Base-by-base conservation (phyloP, 2,329 filamentous ascomycete species). In the Lojkania enalia region DNA sequence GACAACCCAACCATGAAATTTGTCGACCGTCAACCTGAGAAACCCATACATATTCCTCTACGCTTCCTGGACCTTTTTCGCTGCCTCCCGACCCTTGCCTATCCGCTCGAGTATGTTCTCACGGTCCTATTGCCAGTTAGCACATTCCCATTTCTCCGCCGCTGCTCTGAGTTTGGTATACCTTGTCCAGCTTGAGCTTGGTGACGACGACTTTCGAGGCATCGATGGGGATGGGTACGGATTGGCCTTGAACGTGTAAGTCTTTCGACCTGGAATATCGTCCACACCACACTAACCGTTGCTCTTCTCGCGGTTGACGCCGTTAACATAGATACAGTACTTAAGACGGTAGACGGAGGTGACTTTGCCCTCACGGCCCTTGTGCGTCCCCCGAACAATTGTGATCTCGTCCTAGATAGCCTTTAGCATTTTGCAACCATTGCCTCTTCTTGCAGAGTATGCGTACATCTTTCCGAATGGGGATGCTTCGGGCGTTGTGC, bases 351-450 rank as follows among this genome's bases (percentile, higher is more conserved):
- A 99, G 75, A 97, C 92, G 70, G 88, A 90, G 69, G 86, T 91
- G 79, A 99, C 83, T 83, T 97, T 97, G 82, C 94, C 94, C 82
- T 97, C 92, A 71, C 90, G 90, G 73, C 92, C 94, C 84, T 97
- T 97, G 84, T 95, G 88, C 78, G 81, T 80, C 70, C 94, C 94
- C 66, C 94, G 91, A 73, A 92, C 86, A 70, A 99, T 87, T 72
- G 81, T 82, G 74, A 97, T 90, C 80, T 95, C 90, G 78, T 96
- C 70, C 71, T 72, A 54, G 49, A 41, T 43, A 41, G 18, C 46
- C 42, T 53, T 67, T 56, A 69, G 62, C 60, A 60, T 45, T 16
- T 23, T 53, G 47, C 44, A 49, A 27, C 7, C n/a, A n/a, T 27
- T 7, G 23, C n/a, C 7, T 7, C 7, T 27, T 7, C 7, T 27